These are phyloP conservation scores for Aspergillus fumigatiaffinis DNA, from an alignment of 2,329 filamentous ascomycete genomes.

Conservation along the genomic window DNA sequence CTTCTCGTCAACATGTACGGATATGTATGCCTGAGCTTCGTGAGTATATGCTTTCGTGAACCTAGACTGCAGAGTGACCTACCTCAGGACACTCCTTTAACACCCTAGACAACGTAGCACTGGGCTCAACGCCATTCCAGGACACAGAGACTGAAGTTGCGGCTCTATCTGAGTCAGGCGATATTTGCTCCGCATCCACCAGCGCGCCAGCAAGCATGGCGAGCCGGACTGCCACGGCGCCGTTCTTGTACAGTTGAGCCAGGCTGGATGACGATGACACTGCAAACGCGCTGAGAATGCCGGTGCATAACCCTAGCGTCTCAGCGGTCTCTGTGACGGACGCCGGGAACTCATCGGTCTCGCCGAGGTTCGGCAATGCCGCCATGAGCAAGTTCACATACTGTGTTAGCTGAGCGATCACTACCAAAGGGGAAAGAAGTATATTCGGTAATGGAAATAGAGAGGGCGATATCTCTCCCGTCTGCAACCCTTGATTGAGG, in stretches of 20 bases:
- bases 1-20: conserved; percentile 36
- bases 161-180: conserved; percentile 22
- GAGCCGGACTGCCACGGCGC: conserved; percentile 37
- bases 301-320: conserved; percentile 40
- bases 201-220: conserved; percentile 37
- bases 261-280: conserved; percentile 27
- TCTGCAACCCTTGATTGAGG: neutral
- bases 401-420: conserved; percentile 37
- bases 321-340: conserved; percentile 9
- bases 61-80: neutral
- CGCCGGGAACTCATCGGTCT: neutral
- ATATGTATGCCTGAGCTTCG: conserved; percentile 31
- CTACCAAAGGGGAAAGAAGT: conserved; percentile 36
- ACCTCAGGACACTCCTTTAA: conserved; percentile 17
- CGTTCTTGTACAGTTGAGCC: conserved; percentile 31
- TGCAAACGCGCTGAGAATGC: conserved; percentile 37
- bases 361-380: neutral
- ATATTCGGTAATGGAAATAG: conserved; percentile 23
- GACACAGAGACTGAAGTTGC: neutral
- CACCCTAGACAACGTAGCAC: conserved; percentile 16
- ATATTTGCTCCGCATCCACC: conserved; percentile 34
- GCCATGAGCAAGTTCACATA: conserved; percentile 17
- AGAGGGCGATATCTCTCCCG: neutral
- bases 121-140: neutral
- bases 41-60: neutral